phyloP scores from a whole-genome alignment of 306 rosid genomes.

The Rosa chinensis region DNA sequence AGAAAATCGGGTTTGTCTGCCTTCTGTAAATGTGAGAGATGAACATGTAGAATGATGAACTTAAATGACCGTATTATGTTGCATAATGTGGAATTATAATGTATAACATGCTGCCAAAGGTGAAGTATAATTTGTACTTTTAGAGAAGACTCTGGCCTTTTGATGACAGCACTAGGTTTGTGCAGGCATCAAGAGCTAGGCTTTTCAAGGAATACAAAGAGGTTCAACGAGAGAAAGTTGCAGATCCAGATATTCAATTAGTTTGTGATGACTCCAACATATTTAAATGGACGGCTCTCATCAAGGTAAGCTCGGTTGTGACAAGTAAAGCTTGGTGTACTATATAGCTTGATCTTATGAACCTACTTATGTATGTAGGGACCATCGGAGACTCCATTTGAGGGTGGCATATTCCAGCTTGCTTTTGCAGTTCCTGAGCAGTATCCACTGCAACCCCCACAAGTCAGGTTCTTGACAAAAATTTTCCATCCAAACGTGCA shows the following conservation, averaged over 20 bases:
- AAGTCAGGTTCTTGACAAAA: conserved; percentile 94
- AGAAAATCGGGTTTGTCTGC: not conserved
- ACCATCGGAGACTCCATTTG: conserved; percentile 96
- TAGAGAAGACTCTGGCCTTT: not conserved
- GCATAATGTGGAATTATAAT: not conserved
- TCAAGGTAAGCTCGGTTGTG: conserved; percentile 51
- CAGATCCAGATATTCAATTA: conserved; percentile 87
- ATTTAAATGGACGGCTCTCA: conserved; percentile 92
- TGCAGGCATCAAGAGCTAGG: conserved; percentile 91
- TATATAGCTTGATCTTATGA: conserved; percentile 11
- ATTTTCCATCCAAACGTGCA: conserved; percentile 99
- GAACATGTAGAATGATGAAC: not conserved
- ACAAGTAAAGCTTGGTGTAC: not conserved
- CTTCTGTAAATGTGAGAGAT: not conserved
- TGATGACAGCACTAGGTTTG: not conserved
- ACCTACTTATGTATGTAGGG: conserved; percentile 51
- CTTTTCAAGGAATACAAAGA: conserved; percentile 94
- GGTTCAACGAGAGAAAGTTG: conserved; percentile 88
- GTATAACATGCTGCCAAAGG: not conserved
- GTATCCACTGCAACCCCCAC: conserved; percentile 96
- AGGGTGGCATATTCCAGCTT: conserved; percentile 94
- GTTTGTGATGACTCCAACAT: conserved; percentile 90
- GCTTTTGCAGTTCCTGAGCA: conserved; percentile 93
- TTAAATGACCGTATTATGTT: not conserved
- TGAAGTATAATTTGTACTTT: not conserved